Base-by-base conservation (phyloP, 208 protist species). In the Trypanosoma cruzi region DNA sequence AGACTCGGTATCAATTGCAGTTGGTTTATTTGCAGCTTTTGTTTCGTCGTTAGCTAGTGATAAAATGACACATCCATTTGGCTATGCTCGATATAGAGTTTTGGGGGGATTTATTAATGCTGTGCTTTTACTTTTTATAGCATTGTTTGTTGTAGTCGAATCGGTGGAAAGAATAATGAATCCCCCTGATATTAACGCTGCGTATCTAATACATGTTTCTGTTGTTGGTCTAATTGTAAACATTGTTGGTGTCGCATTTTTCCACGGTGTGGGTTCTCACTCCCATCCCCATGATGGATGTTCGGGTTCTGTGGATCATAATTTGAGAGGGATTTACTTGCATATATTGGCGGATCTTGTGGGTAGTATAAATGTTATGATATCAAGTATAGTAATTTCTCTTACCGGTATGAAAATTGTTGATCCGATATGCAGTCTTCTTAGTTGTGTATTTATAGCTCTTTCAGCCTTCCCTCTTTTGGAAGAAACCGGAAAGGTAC, bases 1-100 rank as follows among this genome's bases (percentile, higher is more conserved):
- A 31, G 98, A 99, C 71, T 96, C 86, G 8, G 86, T 86, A 11
- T 98, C 98, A 0, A 79, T 99, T 16, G 81, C 77, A n/a, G 95
- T 99, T 72, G 98, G 94, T 1, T 81, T 99, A 14, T 88, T 85
- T 53, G 96, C 97, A 1, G 81, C 87, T 7, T 89, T 97, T 68
- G 96, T 98, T 7, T 54, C 88, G 26, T 96, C 93, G 60, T 98
- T 94, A 85, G 73, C 68, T 40, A 44, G 80, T 40, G 82, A 97
- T 36, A 86, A 94, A 71, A 92, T 93, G 73, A 84, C 64, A 46
- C 73, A 92, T 57, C 84, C 86, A 7, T 95, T 93, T 79, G 90
- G 93, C 10, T 96, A 92, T 69, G 80, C 76, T 22, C 40, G 93
- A 4, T 96, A 96, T 69, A 85, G 93, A 60, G 77, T 92, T 44